A percentile compares a stretch with the other conserved stretches of the same genome.
phyloP scores from a whole-genome alignment of 768 basidiomycete species.

The Nevesoporus exiguus region DNA sequence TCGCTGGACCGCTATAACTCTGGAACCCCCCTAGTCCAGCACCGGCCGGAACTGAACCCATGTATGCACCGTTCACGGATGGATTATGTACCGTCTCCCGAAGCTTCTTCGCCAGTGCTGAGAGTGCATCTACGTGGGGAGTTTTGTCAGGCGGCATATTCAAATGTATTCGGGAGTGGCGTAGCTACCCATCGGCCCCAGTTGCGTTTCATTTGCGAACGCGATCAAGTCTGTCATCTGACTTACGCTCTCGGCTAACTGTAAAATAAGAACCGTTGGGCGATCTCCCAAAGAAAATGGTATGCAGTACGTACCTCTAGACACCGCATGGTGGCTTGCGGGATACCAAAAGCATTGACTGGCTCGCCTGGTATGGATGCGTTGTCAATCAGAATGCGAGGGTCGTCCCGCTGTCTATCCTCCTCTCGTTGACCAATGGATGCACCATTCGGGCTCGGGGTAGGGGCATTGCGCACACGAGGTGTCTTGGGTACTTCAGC shows the following conservation, averaged over 20 bases:
- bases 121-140: slow-evolving; percentile 42
- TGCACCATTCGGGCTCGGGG: slow-evolving; percentile 33
- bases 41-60: slow-evolving; percentile 15
- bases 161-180: slow-evolving; percentile 24
- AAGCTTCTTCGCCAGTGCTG: slow-evolving; percentile 37
- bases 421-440: slow-evolving; percentile 39
- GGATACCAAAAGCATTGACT: slow-evolving; percentile 85
- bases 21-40: slow-evolving; percentile 25
- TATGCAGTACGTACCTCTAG: slow-evolving; percentile 54
- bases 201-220: slow-evolving; percentile 49
- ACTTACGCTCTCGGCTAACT: slow-evolving; percentile 80
- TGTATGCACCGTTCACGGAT: slow-evolving; percentile 15
- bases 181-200: slow-evolving; percentile 67
- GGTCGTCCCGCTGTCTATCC: slow-evolving; percentile 66
- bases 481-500: slow-evolving; percentile 42
- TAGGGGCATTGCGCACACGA: slow-evolving; percentile 30
- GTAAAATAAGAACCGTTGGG: slow-evolving; percentile 9
- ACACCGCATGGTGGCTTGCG: slow-evolving; percentile 87
- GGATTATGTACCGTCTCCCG: slow-evolving; percentile 28
- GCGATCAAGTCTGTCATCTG: slow-evolving; percentile 77
- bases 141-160: slow-evolving; percentile 20
- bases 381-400: slow-evolving; percentile 52
- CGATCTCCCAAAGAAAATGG: neutral
- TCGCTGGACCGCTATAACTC: slow-evolving; percentile 26
- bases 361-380: slow-evolving; percentile 77